Percentiles rank a stretch among this genome's conserved stretches.
Conservation (phyloP, 495 filamentous ascomycete genomes). For the Penicillium egyptiacum region DNA sequence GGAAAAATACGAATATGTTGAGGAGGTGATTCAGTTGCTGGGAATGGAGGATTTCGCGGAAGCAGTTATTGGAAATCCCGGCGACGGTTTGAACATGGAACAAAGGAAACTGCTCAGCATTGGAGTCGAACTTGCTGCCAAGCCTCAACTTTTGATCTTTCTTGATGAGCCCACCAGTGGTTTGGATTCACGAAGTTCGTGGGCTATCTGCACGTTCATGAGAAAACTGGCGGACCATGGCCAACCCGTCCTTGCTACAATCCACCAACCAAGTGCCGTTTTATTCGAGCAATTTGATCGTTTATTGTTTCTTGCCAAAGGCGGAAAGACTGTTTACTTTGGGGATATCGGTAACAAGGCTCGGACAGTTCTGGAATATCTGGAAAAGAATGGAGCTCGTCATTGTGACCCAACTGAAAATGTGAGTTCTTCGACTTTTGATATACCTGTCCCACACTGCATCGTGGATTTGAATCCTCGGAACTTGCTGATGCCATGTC, state of each 20-base stretch:
- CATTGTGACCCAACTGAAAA: constrained; percentile 71
- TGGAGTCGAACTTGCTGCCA: constrained; percentile 88
- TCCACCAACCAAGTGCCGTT: constrained; percentile 90
- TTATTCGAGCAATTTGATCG: constrained; percentile 94
- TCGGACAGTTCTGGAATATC: constrained; percentile 67
- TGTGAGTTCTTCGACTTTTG: constrained; percentile 53
- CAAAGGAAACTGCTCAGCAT: constrained; percentile 88
- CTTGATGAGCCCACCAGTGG: constrained; percentile 94
- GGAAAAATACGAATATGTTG: constrained; percentile 53
- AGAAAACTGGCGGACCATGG: constrained; percentile 83
- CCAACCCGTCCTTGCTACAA: constrained; percentile 88
- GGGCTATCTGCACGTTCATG: constrained; percentile 79
- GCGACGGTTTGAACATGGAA: constrained; percentile 79
- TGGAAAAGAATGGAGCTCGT: constrained; percentile 69
- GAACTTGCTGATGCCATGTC: constrained; percentile 14
- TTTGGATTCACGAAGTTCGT: constrained; percentile 81
- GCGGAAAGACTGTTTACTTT: constrained; percentile 87
- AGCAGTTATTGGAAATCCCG: constrained; percentile 46
- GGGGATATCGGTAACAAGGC: constrained; percentile 81
- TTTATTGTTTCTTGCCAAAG: constrained; percentile 76
- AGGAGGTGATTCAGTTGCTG: constrained; percentile 54
- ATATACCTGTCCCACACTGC: too few relatives aligned
- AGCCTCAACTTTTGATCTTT: constrained; percentile 85
- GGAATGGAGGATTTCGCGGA: constrained; percentile 49
- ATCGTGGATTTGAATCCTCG: too few relatives aligned